Evolutionary conservation across 768 basidiomycete species (phyloP), one percentile per base, ranked within the genome.

Genomic region (Xanthoconium stramineum): DNA sequence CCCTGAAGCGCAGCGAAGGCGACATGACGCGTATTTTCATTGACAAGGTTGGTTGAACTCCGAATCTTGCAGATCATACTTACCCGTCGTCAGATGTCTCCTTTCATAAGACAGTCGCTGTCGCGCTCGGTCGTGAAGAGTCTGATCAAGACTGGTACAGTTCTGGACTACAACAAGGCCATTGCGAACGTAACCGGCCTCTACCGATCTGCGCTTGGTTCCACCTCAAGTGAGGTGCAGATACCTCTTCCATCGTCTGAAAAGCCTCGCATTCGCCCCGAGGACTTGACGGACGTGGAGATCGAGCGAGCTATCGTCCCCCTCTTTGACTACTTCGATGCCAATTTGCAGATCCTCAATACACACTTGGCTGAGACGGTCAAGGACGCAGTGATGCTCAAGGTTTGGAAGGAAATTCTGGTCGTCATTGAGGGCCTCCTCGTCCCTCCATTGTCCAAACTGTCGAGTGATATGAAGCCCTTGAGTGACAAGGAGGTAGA

Each of bases 1-100:
- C 87, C 38, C 70, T 99, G 62, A 98, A 98, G 74, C 78, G 94
- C 33, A 91, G 94, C 0, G 94, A 98, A 68, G 85, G 82, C 24
- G 96, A 99, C 65, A 98, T 99, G 96, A 83, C 94, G 51, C 81
- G 95, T 12, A 90, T 90, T 36, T 96, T 98, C 71, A 89, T 98
- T 54, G 97, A 99, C 78, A 98, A 99, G 84, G 96, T 93, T 43
- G 38, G 59, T 53, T 11, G 30, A 35, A 24, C 32, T 30, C 24
- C 6, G 19, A 14, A 20, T 43, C 20, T 14, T 3, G 11, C 28
- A n/a, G 3, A 9, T 17, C 19, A 19, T 40, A 35, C 36, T 55
- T 29, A 42, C 57, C 44, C 47, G 50, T 24, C 47, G 38, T 44
- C 55, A 98, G 97, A 97, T 98, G 90, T 83, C 89, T 9, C 95